These are phyloP conservation scores for Gliomastix tumulicola DNA, from an alignment of 2,329 filamentous ascomycete genomes.

Conservation along the genomic window DNA sequence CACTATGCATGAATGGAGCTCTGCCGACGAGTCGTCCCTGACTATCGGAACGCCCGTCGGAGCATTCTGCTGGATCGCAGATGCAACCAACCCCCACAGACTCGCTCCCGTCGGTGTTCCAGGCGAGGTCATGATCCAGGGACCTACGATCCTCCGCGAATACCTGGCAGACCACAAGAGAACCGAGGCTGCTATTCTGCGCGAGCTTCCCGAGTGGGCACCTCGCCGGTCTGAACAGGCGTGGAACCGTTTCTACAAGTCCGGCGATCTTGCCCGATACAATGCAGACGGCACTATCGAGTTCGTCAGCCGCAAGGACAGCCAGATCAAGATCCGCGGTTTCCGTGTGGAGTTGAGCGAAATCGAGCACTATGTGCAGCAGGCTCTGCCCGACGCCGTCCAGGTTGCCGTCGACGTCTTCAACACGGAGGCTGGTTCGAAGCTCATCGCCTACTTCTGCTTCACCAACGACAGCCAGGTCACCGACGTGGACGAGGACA, in stretches of 20 bases:
- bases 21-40: slow-evolving; percentile 1
- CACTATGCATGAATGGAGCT: slow-evolving; percentile 5
- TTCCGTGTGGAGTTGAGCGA: slow-evolving; percentile 3
- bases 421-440: not conserved
- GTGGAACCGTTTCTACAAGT: slow-evolving; percentile 3
- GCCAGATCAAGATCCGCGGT: slow-evolving; percentile 4
- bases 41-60: slow-evolving; percentile 6
- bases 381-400: not conserved
- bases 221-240: not conserved
- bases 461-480: slow-evolving; percentile 2
- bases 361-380: slow-evolving; percentile 1
- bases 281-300: slow-evolving; percentile 3
- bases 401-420: slow-evolving; percentile 1
- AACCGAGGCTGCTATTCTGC: slow-evolving; percentile 14
- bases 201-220: slow-evolving; percentile 2
- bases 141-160: slow-evolving; percentile 33
- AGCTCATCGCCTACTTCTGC: slow-evolving; percentile 2
- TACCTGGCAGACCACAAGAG: slow-evolving; percentile 30
- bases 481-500: not conserved
- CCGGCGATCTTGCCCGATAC: slow-evolving; percentile 2
- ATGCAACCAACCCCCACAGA: slow-evolving; percentile 3
- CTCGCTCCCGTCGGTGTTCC: slow-evolving; percentile 6
- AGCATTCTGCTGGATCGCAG: slow-evolving; percentile 7
- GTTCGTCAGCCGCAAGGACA: slow-evolving; percentile 3
- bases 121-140: slow-evolving; percentile 10